Evolutionary conservation across 305 asterid species (phyloP), one percentile per base, ranked within the genome.

Genomic region (Plantago rigida): DNA sequence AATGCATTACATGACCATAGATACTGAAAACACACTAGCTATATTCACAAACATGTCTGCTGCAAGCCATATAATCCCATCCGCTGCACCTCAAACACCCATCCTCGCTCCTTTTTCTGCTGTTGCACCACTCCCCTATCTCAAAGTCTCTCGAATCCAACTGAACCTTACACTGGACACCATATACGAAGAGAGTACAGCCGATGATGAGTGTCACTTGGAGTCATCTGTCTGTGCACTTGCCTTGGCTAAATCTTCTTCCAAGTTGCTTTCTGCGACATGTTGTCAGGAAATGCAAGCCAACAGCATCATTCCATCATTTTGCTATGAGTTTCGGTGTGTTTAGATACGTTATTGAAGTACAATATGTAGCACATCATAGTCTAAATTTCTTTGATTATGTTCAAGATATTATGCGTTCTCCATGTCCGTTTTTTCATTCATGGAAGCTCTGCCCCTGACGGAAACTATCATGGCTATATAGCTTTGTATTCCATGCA

Each of bases 41-140:
- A 19, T 36, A 9, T 9, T 5, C 11, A 15, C 63, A 58, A 15
- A 24, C 71, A 44, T 54, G 59, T n/a, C 22, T 45, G 58, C 2
- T 24, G 22, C 49, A 24, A 24, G 57, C 47, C 31, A 36, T 36
- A 36, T 36, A 36, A 36, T 36, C 42, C 42, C 42, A 36, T 36
- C 42, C 3, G 9, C 42, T 36, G 42, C 42, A 36, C 42, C 42
- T 36, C 42, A 36, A 36, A 36, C 56, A 53, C 7, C 55, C 47
- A 5, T 13, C 0, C 63, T 63, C 36, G 55, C 71, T 60, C 73
- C 76, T 34, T 67, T 71, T 51, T 68, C 76, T 8, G 79, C 79
- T 4, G 64, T 70, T 42, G 61, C 71, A 15, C 75, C 73, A n/a
- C 75, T 67, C 8, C 64, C 47, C 36, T 57, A 66, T 41, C 63